These are phyloP conservation scores for Fragaria iinumae DNA, from an alignment of 306 rosid genomes.

Conservation along the genomic window DNA sequence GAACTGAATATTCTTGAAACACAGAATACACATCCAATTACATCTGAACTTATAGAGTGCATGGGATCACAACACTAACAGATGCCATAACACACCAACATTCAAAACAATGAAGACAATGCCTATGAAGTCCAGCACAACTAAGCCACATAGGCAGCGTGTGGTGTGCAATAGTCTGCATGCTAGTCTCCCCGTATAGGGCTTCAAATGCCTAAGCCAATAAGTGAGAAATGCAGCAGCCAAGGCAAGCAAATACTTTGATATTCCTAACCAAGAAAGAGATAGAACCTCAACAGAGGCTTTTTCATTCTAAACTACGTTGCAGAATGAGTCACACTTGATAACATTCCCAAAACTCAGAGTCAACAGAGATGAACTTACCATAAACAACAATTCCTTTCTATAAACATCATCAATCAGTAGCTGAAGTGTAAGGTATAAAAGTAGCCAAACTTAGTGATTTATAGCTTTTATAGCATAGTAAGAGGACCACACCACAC, in stretches of 20 bases:
- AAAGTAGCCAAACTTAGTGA: not conserved
- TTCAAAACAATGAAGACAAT: not conserved
- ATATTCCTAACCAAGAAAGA: not conserved
- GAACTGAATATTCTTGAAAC: not conserved
- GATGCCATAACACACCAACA: not conserved
- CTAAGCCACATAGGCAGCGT: not conserved
- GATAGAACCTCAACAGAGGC: not conserved
- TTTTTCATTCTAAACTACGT: not conserved
- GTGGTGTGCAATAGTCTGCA: not conserved
- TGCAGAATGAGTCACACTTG: not conserved
- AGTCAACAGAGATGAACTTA: not conserved
- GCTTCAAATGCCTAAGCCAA: not conserved
- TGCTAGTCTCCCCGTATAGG: not conserved
- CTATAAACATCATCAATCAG: not conserved
- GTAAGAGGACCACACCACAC: slow-evolving; percentile 8
- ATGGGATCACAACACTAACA: not conserved
- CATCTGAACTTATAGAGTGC: not conserved
- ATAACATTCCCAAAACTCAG: not conserved
- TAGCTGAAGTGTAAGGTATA: not conserved
- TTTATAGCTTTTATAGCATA: not conserved
- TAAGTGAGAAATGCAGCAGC: slow-evolving; percentile 3
- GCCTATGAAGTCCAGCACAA: not conserved
- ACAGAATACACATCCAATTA: not conserved
- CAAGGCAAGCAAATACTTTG: not conserved
- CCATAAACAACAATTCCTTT: not conserved